Conservation (phyloP, 2,329 filamentous ascomycete species). For the Allantophomopsis cytisporea region DNA sequence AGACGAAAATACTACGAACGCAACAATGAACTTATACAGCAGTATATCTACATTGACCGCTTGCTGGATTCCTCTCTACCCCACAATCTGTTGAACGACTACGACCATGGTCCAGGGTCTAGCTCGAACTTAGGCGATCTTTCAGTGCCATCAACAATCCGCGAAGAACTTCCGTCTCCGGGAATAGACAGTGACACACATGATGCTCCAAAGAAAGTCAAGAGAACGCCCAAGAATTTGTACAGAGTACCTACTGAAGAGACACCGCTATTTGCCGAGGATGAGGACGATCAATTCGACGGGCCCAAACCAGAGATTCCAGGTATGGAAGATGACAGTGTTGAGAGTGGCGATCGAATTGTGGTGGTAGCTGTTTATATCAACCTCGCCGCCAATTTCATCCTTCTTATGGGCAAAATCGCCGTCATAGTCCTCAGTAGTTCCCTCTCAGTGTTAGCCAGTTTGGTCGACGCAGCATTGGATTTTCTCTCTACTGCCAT, state of each 20-base stretch:
- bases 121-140: slow-evolving; percentile 26
- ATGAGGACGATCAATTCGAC: slow-evolving; percentile 29
- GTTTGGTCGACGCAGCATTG: slow-evolving; percentile 45
- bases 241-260: slow-evolving; percentile 58
- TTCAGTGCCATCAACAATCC: slow-evolving; percentile 60
- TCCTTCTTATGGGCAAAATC: slow-evolving; percentile 40
- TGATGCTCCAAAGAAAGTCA: slow-evolving; percentile 38
- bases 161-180: slow-evolving; percentile 38
- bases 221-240: slow-evolving; percentile 73
- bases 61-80: slow-evolving; percentile 86
- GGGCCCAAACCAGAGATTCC: slow-evolving; percentile 44
- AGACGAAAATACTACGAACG: slow-evolving; percentile 78
- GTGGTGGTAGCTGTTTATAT: slow-evolving; percentile 79
- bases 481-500: slow-evolving; percentile 47
- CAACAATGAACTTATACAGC: slow-evolving; percentile 76
- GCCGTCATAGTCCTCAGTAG: slow-evolving; percentile 38
- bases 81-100: slow-evolving; percentile 83
- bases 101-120: slow-evolving; percentile 36
- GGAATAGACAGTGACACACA: slow-evolving; percentile 16
- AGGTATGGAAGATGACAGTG: slow-evolving; percentile 57
- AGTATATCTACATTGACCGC: slow-evolving; percentile 88
- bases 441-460: slow-evolving; percentile 47
- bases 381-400: slow-evolving; percentile 45
- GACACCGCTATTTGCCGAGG: slow-evolving; percentile 40
- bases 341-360: slow-evolving; percentile 61